Conservation (phyloP, 352 stramenopile species). For the Pythium brachiatum region DNA sequence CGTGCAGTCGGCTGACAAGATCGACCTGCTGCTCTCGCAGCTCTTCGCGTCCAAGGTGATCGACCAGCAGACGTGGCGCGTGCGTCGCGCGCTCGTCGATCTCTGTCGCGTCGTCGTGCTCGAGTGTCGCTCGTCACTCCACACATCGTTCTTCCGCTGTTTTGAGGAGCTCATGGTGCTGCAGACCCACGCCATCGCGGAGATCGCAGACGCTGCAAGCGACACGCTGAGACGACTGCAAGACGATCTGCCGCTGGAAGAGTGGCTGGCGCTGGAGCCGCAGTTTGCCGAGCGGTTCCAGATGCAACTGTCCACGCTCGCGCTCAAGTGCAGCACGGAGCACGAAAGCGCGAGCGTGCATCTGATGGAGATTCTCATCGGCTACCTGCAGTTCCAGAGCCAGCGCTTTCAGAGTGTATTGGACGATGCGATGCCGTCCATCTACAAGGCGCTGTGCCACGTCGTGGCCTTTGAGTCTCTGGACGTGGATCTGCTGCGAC, state of each 20-base stretch:
- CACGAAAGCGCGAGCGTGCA: conserved; percentile 57
- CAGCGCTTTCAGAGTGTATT: conserved; percentile 37
- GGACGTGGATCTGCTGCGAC: conserved; percentile 70
- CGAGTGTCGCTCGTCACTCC: conserved; percentile 45
- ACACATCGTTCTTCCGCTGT: conserved; percentile 63
- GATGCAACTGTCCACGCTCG: conserved; percentile 67
- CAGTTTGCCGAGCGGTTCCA: conserved; percentile 65
- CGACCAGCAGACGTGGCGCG: conserved; percentile 51
- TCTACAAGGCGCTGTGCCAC: conserved; percentile 44
- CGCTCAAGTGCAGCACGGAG: conserved; percentile 55
- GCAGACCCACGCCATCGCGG: conserved; percentile 43
- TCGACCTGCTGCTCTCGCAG: conserved; percentile 59
- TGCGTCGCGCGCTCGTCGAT: conserved; percentile 53
- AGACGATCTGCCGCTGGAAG: conserved; percentile 30
- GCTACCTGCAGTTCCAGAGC: conserved; percentile 61
- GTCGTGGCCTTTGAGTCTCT: conserved; percentile 62
- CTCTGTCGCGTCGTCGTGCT: conserved; percentile 62
- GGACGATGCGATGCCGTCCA: conserved; percentile 48
- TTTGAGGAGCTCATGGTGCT: conserved; percentile 81
- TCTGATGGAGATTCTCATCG: conserved; percentile 63
- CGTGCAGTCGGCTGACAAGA: conserved; percentile 45
- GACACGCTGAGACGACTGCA: conserved; percentile 27
- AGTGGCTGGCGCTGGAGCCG: conserved; percentile 60
- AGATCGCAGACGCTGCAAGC: conserved; percentile 17
- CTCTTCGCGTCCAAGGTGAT: conserved; percentile 43